Base-by-base conservation (phyloP, 148 eudicot genomes). In the Persicaria maculosa region DNA sequence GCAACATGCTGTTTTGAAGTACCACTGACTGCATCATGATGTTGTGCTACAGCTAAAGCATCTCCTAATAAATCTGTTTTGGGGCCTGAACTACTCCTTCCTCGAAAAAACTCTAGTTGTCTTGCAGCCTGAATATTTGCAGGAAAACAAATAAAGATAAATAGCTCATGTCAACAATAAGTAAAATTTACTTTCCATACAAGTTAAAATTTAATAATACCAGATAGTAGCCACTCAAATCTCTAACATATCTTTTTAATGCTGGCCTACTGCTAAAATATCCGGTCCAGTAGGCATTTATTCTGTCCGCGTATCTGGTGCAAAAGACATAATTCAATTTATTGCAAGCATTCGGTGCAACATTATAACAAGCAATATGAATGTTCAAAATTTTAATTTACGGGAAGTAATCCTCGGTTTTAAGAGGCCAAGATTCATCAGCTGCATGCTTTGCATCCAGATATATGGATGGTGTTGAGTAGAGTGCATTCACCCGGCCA, bases 11-110 rank as follows among this genome's bases (percentile, higher is more conserved):
- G 99, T 83, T 90, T 82, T 77, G 75, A 80, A 16, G 99, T 95
- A 74, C 99, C 99, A 85, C 82, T 87, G 73, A 95, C 91, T 74
- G 90, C 99, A 83, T 95, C 97, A 81, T 95, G 99, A 86, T 95
- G 99, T 79, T 95, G 97, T 77, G 89, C 97, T 79, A 92, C 78
- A 57, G 91, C 99, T 78, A 95, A 84, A 76, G 99, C 99, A 83
- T 95, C 90, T 55, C 82, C 97, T 64, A 95, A 81, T 74, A 77
- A 77, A 75, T 90, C 93, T 47, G 89, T 87, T 43, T 81, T 89
- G 40, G 94, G 88, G 20, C 96, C 92, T 52, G 79, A 73, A 72
- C 77, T 80, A 79, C 81, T 88, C 85, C 88, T 95, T 75, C 99
- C 99, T 55, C 73, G 80, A 40, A 92, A 76, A 78, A 85, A 84